Conservation (phyloP, 257 asterid species). For the Solanum stenotomum region DNA sequence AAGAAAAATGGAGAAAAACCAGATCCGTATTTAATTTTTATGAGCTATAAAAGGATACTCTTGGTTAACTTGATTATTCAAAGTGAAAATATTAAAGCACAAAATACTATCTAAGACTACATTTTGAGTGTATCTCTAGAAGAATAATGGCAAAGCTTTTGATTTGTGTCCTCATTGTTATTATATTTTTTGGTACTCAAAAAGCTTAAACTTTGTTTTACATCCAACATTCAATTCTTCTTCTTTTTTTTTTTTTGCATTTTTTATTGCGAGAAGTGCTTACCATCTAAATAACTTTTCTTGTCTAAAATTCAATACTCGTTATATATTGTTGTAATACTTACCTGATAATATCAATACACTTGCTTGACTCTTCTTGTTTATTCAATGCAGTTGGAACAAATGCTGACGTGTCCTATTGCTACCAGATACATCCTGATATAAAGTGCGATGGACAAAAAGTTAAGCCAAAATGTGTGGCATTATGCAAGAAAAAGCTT, state of each 20-base stretch:
- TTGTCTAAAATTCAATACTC: too few species aligned
- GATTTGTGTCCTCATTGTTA: background rate
- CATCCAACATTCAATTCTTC: background rate
- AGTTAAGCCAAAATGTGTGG: background rate
- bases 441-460: background rate
- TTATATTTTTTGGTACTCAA: background rate
- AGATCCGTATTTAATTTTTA: background rate
- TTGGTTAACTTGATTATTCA: background rate
- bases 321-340: background rate
- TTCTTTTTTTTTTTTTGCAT: too few species aligned
- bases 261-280: background rate
- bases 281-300: background rate
- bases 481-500: background rate
- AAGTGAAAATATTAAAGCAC: background rate
- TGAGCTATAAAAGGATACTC: background rate
- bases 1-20: background rate
- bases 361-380: background rate
- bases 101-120: background rate
- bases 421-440: background rate
- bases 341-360: too few species aligned
- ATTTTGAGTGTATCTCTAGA: background rate
- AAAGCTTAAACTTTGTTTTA: background rate
- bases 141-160: background rate
- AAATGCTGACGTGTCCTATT: background rate
- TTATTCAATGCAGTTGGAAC: background rate